Conservation (phyloP, 208 protist species). For the Leishmania aethiopica region DNA sequence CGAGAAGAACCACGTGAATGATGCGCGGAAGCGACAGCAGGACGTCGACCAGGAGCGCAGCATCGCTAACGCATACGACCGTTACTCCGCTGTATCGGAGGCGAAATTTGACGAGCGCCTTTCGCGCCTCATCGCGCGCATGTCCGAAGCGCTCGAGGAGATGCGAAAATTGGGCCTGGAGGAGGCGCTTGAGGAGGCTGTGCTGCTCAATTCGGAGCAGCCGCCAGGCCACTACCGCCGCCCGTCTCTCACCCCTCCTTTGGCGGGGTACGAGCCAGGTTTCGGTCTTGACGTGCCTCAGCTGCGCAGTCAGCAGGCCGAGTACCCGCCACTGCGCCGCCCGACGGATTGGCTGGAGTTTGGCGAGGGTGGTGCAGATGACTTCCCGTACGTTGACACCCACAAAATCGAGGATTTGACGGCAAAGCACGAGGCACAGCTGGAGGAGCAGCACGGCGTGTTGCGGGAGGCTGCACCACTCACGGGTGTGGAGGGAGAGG, state of each 20-base stretch:
- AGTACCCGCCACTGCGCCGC: slow-evolving; percentile 71
- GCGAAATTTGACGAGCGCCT: slow-evolving; percentile 57
- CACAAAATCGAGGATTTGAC: slow-evolving; percentile 70
- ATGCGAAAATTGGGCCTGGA: slow-evolving; percentile 58
- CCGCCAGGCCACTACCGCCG: slow-evolving; percentile 66
- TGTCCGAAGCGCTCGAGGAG: slow-evolving; percentile 75
- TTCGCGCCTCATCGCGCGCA: slow-evolving; percentile 43
- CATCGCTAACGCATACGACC: slow-evolving; percentile 73
- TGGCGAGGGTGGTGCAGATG: slow-evolving; percentile 7
- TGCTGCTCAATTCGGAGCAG: slow-evolving; percentile 78
- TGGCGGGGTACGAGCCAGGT: slow-evolving; percentile 82
- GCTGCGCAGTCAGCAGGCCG: slow-evolving; percentile 67
- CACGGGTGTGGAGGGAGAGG: slow-evolving; percentile 87
- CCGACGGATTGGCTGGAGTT: slow-evolving; percentile 63
- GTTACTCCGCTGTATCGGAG: slow-evolving; percentile 59
- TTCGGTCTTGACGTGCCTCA: slow-evolving; percentile 89
- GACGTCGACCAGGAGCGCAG: slow-evolving; percentile 76
- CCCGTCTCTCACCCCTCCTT: slow-evolving; percentile 78
- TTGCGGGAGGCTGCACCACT: slow-evolving; percentile 69
- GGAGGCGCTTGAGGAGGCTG: slow-evolving; percentile 60
- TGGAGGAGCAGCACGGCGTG: slow-evolving; percentile 64
- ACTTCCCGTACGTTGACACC: slow-evolving; percentile 74
- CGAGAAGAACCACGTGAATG: slow-evolving; percentile 84
- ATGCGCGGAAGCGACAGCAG: slow-evolving; percentile 74
- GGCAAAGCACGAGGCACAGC: slow-evolving; percentile 23